Conservation (phyloP, 768 basidiomycete genomes). For the Phaffia australis region DNA sequence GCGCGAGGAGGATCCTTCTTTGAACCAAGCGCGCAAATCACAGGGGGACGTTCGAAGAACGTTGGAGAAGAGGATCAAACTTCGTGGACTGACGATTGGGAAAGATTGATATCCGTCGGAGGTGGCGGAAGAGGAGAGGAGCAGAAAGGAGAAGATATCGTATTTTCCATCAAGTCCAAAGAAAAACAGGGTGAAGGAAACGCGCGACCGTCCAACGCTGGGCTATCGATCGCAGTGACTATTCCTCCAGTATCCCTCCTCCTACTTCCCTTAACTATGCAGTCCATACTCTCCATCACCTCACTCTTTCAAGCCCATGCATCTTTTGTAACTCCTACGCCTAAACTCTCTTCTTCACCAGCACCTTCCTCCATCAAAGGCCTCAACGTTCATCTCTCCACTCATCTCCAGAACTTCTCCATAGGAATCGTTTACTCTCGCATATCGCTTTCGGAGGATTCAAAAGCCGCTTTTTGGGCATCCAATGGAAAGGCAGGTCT, state of each 20-base stretch:
- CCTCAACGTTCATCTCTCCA: neutral
- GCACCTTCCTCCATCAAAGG: neutral
- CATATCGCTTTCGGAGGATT: neutral
- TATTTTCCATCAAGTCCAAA: neutral
- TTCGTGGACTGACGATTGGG: too few relatives aligned
- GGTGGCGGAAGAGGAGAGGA: neutral
- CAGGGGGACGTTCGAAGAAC: neutral
- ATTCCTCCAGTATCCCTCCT: conserved; percentile 10
- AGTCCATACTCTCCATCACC: conserved; percentile 1
- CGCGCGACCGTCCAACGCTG: too few relatives aligned
- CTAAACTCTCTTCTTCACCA: neutral
- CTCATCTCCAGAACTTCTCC: conserved; percentile 28
- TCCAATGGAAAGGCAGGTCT: too few relatives aligned
- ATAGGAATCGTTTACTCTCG: conserved; percentile 29
- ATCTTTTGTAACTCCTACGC: neutral
- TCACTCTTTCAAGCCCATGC: neutral
- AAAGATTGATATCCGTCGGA: neutral
- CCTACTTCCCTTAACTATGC: conserved; percentile 10
- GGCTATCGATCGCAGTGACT: neutral
- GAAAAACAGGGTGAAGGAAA: too few relatives aligned
- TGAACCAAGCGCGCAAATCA: neutral
- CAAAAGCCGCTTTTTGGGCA: too few relatives aligned
- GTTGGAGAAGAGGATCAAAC: neutral
- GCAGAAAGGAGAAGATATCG: neutral
- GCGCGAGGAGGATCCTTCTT: conserved; percentile 22